Evolutionary conservation across 345 rosid species (phyloP).

Genomic region (Crucihimalaya himalaica): DNA sequence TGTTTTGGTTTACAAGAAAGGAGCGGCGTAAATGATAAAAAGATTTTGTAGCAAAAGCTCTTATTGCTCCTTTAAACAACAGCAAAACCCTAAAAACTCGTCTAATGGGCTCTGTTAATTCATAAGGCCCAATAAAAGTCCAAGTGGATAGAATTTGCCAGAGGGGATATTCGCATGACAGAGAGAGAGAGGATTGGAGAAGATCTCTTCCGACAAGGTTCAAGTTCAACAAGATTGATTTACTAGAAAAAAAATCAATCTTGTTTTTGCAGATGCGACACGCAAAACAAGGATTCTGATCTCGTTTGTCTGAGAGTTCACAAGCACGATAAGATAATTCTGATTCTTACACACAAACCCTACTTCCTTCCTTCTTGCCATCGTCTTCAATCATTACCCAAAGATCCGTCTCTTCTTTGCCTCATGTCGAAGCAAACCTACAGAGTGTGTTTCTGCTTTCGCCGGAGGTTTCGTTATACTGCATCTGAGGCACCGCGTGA

Average conservation of each 20-base stretch:
- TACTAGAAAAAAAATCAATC: neutral
- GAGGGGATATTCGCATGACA: constrained; percentile 12
- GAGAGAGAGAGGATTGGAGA: neutral
- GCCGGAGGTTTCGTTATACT: constrained; percentile 56
- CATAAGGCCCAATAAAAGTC: neutral
- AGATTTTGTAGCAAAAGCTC: neutral
- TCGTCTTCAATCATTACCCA: constrained; percentile 7
- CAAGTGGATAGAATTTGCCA: neutral
- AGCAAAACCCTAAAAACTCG: constrained; percentile 23
- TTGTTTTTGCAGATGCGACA: constrained; percentile 3
- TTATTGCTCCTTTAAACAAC: constrained; percentile 11
- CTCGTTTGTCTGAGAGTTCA: neutral
- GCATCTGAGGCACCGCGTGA: constrained; percentile 60
- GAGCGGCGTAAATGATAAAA: constrained; percentile 27
- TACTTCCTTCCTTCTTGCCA: neutral
- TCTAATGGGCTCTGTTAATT: constrained; percentile 1
- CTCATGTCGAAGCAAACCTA: constrained; percentile 53
- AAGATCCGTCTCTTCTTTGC: neutral
- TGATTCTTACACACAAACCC: neutral
- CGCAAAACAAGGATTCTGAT: constrained; percentile 7
- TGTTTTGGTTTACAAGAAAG: neutral
- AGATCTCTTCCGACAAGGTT: constrained; percentile 11
- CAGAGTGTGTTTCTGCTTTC: constrained; percentile 67
- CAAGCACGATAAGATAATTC: neutral
- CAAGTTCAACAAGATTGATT: neutral